These are phyloP conservation scores for Globisporangium spiculum DNA, from an alignment of 352 stramenopile genomes.

Conservation along the genomic window DNA sequence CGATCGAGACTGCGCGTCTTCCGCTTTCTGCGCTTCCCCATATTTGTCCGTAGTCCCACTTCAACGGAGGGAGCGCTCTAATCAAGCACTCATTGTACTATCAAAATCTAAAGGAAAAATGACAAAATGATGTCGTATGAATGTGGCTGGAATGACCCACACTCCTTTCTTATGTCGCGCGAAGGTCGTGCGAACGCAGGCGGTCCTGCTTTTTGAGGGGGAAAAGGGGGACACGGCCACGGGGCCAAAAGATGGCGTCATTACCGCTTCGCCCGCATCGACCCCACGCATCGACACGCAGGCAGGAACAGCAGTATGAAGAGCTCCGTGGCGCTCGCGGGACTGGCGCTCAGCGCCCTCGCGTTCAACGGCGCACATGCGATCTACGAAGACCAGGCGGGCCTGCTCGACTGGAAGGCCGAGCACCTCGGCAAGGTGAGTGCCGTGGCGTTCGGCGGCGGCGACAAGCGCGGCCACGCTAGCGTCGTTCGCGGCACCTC, in stretches of 20 bases:
- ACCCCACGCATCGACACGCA: not conserved
- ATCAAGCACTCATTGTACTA: not conserved
- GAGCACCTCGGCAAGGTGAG: slow-evolving; percentile 59
- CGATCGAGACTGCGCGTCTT: not conserved
- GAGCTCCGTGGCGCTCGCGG: slow-evolving; percentile 7
- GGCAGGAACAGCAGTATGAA: slow-evolving; percentile 4
- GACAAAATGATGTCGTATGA: slow-evolving; percentile 1
- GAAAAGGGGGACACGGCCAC: slow-evolving; percentile 2
- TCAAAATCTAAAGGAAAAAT: not conserved
- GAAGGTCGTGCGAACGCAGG: not conserved
- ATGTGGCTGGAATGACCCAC: not conserved
- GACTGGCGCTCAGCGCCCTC: slow-evolving; percentile 25
- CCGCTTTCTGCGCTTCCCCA: not conserved
- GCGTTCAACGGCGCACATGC: slow-evolving; percentile 22
- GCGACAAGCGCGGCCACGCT: slow-evolving; percentile 37
- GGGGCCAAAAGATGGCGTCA: slow-evolving; percentile 2
- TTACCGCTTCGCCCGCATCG: slow-evolving; percentile 4
- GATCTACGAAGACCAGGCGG: slow-evolving; percentile 76
- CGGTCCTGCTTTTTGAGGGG: not conserved
- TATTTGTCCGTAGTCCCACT: not conserved
- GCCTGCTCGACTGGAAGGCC: slow-evolving; percentile 75
- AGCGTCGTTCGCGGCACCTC: slow-evolving; percentile 38
- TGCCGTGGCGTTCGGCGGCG: slow-evolving; percentile 44
- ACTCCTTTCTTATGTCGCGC: not conserved
- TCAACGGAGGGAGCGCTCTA: slow-evolving; percentile 2